Evolutionary conservation across 148 eudicot species (phyloP), one percentile per base, ranked within the genome.

Genomic region (Rhododendron griersonianum): DNA sequence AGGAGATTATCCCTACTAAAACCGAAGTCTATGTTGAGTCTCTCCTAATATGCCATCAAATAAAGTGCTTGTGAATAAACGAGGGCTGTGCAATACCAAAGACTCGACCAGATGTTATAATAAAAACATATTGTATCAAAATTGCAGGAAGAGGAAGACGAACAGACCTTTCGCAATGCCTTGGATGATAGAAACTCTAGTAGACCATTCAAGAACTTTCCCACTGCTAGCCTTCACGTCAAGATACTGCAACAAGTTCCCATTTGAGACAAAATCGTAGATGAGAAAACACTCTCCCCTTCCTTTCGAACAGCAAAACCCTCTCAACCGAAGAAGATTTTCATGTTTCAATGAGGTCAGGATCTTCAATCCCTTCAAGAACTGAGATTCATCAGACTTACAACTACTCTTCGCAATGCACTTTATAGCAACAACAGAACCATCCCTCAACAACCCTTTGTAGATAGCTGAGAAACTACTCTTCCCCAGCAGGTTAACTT

Each of bases 241-340:
- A 61, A 96, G 95, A 86, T 91, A 94, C 85, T 90, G 92, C 85
- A 92, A 90, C 91, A 96, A 87, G 85, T 90, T 94, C 44, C 96
- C 98, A 30, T 96, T 93, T 3, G 98, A 86, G 41, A 95, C 94
- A 85, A 90, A 96, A 78, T 96, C 98, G 85, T 94, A 96, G 39
- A 96, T 87, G 41, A 96, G 92, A 86, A 94, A 96, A 85, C 98
- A 96, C 90, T 96, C 98, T 78, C 98, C 98, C 83, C 98, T 88
- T 28, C 96, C 98, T 86, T 91, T 92, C 21, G 98, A 96, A 85
- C 96, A 96, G 81, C 98, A 96, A 86, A 96, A 92, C n/a, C 98
- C 98, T 92, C 96, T 93, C 86, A 96, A 87, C 85, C 87, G 87
- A 50, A 92, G 87, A 75, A 96, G 92, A 90, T 91, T 94, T 69